Percentiles rank a stretch among this genome's conserved stretches.
These are phyloP conservation scores for Verticillium isaacii DNA, from an alignment of 2,329 filamentous ascomycete genomes.

Conservation along the genomic window DNA sequence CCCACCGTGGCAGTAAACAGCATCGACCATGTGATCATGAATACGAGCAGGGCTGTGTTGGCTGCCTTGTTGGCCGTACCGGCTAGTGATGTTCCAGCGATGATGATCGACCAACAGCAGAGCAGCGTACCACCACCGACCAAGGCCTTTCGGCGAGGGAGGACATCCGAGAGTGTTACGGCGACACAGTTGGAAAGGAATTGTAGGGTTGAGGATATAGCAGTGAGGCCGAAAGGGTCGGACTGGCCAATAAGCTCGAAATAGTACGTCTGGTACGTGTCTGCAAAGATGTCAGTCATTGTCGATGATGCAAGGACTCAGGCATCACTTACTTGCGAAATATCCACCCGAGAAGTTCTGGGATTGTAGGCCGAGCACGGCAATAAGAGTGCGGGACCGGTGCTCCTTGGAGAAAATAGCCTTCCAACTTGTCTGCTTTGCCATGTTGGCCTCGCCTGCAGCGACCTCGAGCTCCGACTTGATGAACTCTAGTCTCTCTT, in stretches of 20 bases:
- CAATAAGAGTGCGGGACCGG: conserved; percentile 17
- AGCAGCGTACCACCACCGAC: conserved; percentile 19
- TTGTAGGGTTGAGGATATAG: conserved; percentile 21
- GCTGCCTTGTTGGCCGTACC: conserved; percentile 15
- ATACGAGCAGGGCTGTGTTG: conserved; percentile 19
- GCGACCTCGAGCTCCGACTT: conserved; percentile 19
- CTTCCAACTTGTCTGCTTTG: conserved; percentile 21
- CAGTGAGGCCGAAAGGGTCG: conserved; percentile 21
- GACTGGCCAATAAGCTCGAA: conserved; percentile 24
- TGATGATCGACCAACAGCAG: conserved; percentile 20
- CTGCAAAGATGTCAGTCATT: conserved; percentile 1
- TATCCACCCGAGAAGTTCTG: conserved; percentile 25
- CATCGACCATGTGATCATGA: conserved; percentile 25
- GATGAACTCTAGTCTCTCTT: conserved; percentile 18
- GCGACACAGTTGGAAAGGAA: conserved; percentile 21
- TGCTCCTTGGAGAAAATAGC: conserved; percentile 23
- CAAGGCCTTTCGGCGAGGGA: conserved; percentile 19
- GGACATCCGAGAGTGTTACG: conserved; percentile 17
- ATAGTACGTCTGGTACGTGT: conserved; percentile 23
- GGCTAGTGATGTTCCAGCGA: conserved; percentile 17
- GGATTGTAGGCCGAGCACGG: conserved; percentile 18
- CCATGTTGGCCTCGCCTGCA: conserved; percentile 16
- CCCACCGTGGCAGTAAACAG: conserved; percentile 21
- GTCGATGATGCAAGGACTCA: neutral
- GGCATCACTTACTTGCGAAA: conserved; percentile 19